Evolutionary conservation across 1,284 basidiomycete species (phyloP), one percentile per base, ranked within the genome.

Genomic region (Tylopilus microsporus): DNA sequence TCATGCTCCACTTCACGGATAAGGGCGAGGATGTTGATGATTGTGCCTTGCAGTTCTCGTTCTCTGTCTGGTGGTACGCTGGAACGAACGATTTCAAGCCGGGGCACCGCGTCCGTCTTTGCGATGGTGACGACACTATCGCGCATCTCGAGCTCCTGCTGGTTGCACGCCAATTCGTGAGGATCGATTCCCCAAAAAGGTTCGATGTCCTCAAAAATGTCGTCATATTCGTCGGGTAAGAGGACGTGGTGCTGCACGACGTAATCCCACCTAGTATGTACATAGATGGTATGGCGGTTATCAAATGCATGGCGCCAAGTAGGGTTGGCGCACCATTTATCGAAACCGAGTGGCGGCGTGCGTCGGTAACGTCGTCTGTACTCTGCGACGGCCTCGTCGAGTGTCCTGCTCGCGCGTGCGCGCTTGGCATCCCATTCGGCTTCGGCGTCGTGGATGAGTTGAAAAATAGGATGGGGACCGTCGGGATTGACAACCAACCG

Each of bases 151-250:
- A 25, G 25, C 25, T 25, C 25, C 25, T 25, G 25, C 25, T 25
- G 25, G 25, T 25, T 25, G 25, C 25, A 60, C 6, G 74, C 76
- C 12, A 84, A 63, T 37, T 79, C 76, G 1, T 60, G 59, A 0
- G 82, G 82, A 54, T 78, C 67, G 59, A 85, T 75, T 1, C 81
- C 83, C 80, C 78, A 83, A 65, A 79, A 82, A 0, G 77, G 81
- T 57, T 81, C 79, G 13, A 84, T 68, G 65, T 83, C 82, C 13
- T 71, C 63, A 61, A 78, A 73, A 45, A 87, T 83, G 53, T 81
- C 77, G 63, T 82, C 79, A 55, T 81, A 82, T 53, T 87, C 81
- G 66, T 87, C 84, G 2, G 77, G 79, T 0, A 87, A 78, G 42
- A 78, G 79, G 4, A 89, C 78, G 15, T 79, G 65, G 70, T 87